Base-by-base conservation (phyloP, 2,329 filamentous ascomycete species). In the Plectosphaerella cucumerina region DNA sequence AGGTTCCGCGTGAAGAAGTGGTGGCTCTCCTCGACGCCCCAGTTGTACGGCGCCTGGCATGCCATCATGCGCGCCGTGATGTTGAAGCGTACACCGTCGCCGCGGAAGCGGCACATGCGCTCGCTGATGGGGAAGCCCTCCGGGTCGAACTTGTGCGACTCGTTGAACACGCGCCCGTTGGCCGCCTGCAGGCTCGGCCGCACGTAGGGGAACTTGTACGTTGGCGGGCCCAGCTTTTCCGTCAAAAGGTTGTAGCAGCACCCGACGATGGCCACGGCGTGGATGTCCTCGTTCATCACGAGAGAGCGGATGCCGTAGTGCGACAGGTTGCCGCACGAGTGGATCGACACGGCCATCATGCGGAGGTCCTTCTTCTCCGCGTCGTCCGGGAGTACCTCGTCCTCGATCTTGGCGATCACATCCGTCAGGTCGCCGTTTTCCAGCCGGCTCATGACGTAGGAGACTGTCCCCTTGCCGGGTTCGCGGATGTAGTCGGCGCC, bases 31-130 rank as follows among this genome's bases (percentile, higher is more conserved):
- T 78, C 74, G 21, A 77, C 74, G 2, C 87, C 88, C 94, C 94
- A 99, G 72, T 99, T 99, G 53, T 85, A 78, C 2, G 94, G 92
- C 8, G 94, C 94, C 71, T 99, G 94, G 47, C 95, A 92, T 3
- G 93, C 93, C 93, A 97, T 97, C 87, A 96, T 96, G 43, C 94
- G 84, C 1, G 94, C 91, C 4, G 94, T 99, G 64, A 97, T 96
- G 68, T 99, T 97, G 51, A 97, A 77, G 21, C 89, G 81, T 44
- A 97, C 77, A 3, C 91, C 90, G 9, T 76, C 74, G 15, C 70
- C 72, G 18, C 74, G 68, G 59, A 86, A 80, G 4, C 67, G 82
- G 68, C 63, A 77, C 46, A 97, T 75, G 14, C 78, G 80, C 43
- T 85, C 74, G 52, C 89, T 95, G 87, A 99, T 94, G 1, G 94